Conservation (phyloP, 2,329 filamentous ascomycete genomes). For the Nemania sp. region DNA sequence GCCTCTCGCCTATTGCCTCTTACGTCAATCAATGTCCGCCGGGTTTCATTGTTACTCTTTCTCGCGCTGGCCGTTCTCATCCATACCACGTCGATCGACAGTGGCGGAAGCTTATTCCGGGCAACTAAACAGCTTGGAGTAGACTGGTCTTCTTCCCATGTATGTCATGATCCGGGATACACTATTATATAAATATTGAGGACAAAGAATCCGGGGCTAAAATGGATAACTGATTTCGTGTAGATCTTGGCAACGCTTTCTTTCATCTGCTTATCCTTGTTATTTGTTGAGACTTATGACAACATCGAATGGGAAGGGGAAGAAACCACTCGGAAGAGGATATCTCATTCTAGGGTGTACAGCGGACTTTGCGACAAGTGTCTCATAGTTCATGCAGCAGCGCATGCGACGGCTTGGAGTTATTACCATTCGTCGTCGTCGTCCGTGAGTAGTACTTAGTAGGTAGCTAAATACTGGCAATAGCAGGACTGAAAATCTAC, state of each 20-base stretch:
- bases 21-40: conserved; percentile 13
- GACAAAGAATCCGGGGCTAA: conserved; percentile 13
- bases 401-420: too few relatives aligned
- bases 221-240: neutral
- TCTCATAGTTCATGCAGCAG: neutral
- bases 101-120: too few relatives aligned
- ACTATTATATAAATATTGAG: conserved; percentile 2
- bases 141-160: too few relatives aligned
- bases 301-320: neutral
- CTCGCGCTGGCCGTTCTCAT: conserved; percentile 7
- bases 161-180: too few relatives aligned
- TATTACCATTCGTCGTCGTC: too few relatives aligned
- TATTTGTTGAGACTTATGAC: conserved; percentile 10
- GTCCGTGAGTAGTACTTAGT: too few relatives aligned
- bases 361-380: neutral
- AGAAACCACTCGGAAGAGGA: neutral
- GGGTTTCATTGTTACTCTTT: neutral
- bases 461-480: too few relatives aligned
- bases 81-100: conserved; percentile 16
- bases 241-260: neutral
- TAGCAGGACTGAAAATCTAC: too few relatives aligned
- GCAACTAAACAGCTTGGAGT: too few relatives aligned
- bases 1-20: conserved; percentile 4
- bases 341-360: neutral
- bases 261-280: conserved; percentile 3